A percentile compares a stretch with the other conserved stretches of the same genome.
Conservation (phyloP, 2,329 filamentous ascomycete genomes). For the Curvularia sp. region DNA sequence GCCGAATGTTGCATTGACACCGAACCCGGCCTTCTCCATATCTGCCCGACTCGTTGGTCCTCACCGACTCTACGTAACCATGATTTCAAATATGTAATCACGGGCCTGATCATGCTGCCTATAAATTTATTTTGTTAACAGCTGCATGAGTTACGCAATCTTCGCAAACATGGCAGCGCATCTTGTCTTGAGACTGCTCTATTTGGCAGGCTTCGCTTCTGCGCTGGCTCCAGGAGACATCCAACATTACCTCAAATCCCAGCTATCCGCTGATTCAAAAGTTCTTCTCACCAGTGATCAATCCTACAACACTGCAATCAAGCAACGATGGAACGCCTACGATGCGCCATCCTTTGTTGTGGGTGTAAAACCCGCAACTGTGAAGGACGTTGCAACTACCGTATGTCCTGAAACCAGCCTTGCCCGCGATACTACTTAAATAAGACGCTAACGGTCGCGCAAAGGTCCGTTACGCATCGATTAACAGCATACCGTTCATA, state of each 20-base stretch:
- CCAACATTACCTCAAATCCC: conserved; percentile 1
- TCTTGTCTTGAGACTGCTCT: conserved; percentile 1
- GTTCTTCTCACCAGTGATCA: conserved; percentile 1
- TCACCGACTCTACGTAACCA: not conserved
- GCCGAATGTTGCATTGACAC: not conserved
- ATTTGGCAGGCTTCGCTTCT: conserved; percentile 1
- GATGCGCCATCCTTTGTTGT: conserved; percentile 9
- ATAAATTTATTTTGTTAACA: not conserved
- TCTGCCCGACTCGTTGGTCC: not conserved
- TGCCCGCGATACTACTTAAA: not conserved
- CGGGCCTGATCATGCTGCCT: not conserved
- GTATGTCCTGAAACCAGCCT: not conserved
- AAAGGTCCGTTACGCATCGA: conserved; percentile 7
- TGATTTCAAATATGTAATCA: not conserved
- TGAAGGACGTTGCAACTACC: conserved; percentile 8
- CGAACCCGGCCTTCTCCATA: conserved; percentile 1
- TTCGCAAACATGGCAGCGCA: not conserved
- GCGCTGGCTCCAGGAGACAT: conserved; percentile 3
- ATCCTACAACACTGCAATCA: conserved; percentile 4
- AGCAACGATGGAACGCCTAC: conserved; percentile 6
- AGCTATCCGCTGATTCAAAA: conserved; percentile 4
- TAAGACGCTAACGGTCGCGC: not conserved
- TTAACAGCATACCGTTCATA: conserved; percentile 9
- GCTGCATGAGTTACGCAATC: not conserved
- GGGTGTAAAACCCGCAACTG: conserved; percentile 7